These are phyloP conservation scores for Solanum chacoense DNA, from an alignment of 305 asterid genomes.

Conservation along the genomic window DNA sequence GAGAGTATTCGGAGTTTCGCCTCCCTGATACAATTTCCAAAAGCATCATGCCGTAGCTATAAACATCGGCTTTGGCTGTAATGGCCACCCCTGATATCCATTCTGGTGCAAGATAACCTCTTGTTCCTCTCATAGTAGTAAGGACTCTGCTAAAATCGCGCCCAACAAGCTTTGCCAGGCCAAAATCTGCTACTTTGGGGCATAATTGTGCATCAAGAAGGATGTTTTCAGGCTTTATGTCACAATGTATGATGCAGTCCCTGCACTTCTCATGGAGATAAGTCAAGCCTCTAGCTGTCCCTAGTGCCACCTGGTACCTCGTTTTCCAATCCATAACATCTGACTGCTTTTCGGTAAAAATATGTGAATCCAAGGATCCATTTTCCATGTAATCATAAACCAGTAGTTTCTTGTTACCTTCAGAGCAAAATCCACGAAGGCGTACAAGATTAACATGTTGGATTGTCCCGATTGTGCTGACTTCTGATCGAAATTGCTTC, in stretches of 20 bases:
- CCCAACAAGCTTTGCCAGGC: conserved; percentile 66
- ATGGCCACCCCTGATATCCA: conserved; percentile 74
- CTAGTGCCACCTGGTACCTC: conserved; percentile 51
- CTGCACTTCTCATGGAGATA: conserved; percentile 69
- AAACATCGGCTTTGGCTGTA: conserved; percentile 68
- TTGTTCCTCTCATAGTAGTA: conserved; percentile 73
- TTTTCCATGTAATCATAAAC: conserved; percentile 64
- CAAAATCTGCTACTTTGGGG: conserved; percentile 70
- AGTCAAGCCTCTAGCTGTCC: conserved; percentile 53
- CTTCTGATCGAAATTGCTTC: conserved; percentile 73
- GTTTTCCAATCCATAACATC: conserved; percentile 41
- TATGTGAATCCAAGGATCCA: conserved; percentile 53
- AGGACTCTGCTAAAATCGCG: conserved; percentile 66
- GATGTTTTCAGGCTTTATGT: conserved; percentile 66
- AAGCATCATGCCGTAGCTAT: conserved; percentile 72
- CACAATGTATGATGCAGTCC: conserved; percentile 68
- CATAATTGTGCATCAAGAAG: conserved; percentile 38
- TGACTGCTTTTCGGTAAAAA: conserved; percentile 29
- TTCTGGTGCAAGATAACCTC: conserved; percentile 78
- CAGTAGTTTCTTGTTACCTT: conserved; percentile 42
- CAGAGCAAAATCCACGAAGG: conserved; percentile 69
- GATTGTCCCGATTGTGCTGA: conserved; percentile 72
- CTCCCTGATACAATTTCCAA: conserved; percentile 66
- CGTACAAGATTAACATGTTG: conserved; percentile 70
- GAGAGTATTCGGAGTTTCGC: conserved; percentile 42